Evolutionary conservation across 805 yeast genomes (phyloP).

Genomic region (Saccharomycopsis lassenensis): DNA sequence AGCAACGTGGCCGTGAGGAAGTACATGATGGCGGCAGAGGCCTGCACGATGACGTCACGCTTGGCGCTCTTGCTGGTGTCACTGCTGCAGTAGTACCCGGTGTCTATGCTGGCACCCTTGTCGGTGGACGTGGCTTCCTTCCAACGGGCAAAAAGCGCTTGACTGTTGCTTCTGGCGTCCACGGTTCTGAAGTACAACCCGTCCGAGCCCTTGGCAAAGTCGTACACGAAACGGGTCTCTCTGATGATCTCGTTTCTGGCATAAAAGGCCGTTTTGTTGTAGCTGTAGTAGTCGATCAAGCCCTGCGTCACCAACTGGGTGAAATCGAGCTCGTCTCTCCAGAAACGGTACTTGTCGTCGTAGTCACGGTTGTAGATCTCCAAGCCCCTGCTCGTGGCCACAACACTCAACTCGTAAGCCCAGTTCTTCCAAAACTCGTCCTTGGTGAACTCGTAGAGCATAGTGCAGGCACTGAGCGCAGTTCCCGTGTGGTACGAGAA

Average conservation of each 20-base stretch:
- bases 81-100: constrained; percentile 19
- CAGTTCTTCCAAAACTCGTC: constrained; percentile 37
- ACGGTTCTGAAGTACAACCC: constrained; percentile 22
- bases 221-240: constrained; percentile 11
- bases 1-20: constrained; percentile 31
- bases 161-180: constrained; percentile 1
- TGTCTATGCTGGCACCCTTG: neutral
- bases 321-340: constrained; percentile 56
- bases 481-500: constrained; percentile 63
- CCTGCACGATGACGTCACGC: constrained; percentile 50
- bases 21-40: constrained; percentile 59
- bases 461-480: constrained; percentile 42
- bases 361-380: constrained; percentile 54
- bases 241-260: constrained; percentile 31
- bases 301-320: constrained; percentile 58
- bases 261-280: constrained; percentile 32
- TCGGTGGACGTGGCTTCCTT: neutral
- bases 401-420: constrained; percentile 32
- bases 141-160: constrained; percentile 5
- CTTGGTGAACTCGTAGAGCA: constrained; percentile 39
- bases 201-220: constrained; percentile 26
- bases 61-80: constrained; percentile 27
- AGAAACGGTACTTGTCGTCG: constrained; percentile 34
- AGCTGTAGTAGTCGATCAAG: constrained; percentile 50
- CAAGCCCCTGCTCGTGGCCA: constrained; percentile 48